Percentiles rank a stretch among this genome's conserved stretches.
phyloP scores from a whole-genome alignment of 1,284 basidiomycete genomes.

The Ustilago sp. region DNA sequence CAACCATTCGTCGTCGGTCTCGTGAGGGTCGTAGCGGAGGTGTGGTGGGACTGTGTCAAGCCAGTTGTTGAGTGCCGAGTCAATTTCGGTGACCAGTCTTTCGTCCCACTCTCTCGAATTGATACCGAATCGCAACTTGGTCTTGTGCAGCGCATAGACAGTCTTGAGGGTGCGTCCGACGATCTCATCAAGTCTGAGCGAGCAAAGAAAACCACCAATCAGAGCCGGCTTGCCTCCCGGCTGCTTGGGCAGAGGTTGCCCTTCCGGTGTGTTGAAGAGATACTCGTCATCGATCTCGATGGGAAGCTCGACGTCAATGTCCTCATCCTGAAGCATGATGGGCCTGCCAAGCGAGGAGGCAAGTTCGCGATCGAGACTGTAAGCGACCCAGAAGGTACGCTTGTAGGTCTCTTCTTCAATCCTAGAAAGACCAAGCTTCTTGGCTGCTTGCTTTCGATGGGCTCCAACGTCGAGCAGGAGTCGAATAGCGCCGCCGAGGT shows the following conservation, averaged over 20 bases:
- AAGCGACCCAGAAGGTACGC: slow-evolving; percentile 59
- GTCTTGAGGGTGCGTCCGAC: slow-evolving; percentile 62
- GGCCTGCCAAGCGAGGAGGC: slow-evolving; percentile 54
- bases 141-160: slow-evolving; percentile 61
- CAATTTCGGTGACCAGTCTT: slow-evolving; percentile 62
- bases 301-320: slow-evolving; percentile 60
- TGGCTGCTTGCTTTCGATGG: slow-evolving; percentile 55
- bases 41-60: slow-evolving; percentile 58
- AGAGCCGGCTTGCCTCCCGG: slow-evolving; percentile 37
- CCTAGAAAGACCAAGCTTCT: slow-evolving; percentile 42
- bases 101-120: slow-evolving; percentile 59
- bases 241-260: slow-evolving; percentile 38
- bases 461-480: slow-evolving; percentile 55
- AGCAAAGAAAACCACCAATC: slow-evolving; percentile 53
- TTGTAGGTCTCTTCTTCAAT: slow-evolving; percentile 53
- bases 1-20: slow-evolving; percentile 53
- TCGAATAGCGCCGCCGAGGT: slow-evolving; percentile 51
- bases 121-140: slow-evolving; percentile 57
- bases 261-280: slow-evolving; percentile 44
- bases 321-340: slow-evolving; percentile 61
- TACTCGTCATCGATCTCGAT: slow-evolving; percentile 57
- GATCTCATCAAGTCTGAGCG: slow-evolving; percentile 56
- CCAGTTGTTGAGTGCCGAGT: slow-evolving; percentile 63
- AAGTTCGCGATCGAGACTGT: slow-evolving; percentile 57
- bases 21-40: slow-evolving; percentile 56